A percentile compares a stretch with the other conserved stretches of the same genome.
These are phyloP conservation scores for Talaromyces sp. DNA, from an alignment of 2,329 filamentous ascomycete genomes.

Conservation along the genomic window DNA sequence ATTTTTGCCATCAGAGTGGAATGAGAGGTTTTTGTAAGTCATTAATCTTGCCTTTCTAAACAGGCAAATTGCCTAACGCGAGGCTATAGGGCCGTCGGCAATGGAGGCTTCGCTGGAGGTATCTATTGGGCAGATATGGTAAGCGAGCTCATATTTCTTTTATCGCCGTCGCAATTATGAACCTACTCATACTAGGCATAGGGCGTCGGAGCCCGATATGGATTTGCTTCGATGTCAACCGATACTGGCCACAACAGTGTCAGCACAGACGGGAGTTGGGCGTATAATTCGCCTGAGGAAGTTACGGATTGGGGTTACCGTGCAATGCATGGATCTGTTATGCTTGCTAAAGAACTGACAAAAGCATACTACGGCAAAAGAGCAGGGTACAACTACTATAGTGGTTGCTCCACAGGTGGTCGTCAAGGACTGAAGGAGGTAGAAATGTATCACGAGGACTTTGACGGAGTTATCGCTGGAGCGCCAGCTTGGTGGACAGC, in stretches of 20 bases:
- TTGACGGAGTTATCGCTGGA: constrained; percentile 9
- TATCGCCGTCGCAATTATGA: neutral
- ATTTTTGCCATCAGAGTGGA: constrained; percentile 9
- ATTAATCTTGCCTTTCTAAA: neutral
- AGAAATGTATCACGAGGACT: constrained; percentile 5
- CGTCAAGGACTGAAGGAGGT: constrained; percentile 8
- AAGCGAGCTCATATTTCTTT: neutral
- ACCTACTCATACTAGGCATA: neutral
- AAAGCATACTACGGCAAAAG: neutral
- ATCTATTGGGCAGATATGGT: constrained; percentile 13
- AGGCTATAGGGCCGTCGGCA: constrained; percentile 8
- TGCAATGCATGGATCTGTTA: constrained; percentile 3
- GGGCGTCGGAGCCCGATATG: constrained; percentile 7
- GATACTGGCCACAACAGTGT: constrained; percentile 6
- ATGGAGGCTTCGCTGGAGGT: constrained; percentile 9
- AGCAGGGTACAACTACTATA: neutral
- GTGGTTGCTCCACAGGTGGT: constrained; percentile 13
- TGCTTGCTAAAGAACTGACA: neutral
- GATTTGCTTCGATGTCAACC: constrained; percentile 10
- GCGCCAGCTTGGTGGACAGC: constrained; percentile 53
- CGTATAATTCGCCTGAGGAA: constrained; percentile 1
- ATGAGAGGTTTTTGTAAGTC: constrained; percentile 1
- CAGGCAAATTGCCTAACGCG: neutral
- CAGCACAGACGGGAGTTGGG: constrained; percentile 7
- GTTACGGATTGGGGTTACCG: constrained; percentile 13